Conservation (phyloP, 2,329 filamentous ascomycete species). For the Apiospora koreana region DNA sequence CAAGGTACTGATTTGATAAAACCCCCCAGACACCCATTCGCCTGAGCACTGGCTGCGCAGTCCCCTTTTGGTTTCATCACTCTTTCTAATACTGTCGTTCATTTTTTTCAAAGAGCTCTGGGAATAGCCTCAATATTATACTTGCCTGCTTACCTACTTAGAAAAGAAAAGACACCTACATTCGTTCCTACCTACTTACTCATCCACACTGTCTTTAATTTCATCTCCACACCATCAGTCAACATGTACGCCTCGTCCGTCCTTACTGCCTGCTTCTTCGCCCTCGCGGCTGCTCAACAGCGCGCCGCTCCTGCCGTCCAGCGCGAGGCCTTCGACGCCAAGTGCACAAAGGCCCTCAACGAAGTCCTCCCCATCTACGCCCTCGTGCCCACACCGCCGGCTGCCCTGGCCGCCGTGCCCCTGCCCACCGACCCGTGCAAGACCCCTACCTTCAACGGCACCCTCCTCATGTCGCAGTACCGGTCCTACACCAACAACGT, state of each 20-base stretch:
- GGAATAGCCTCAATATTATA: not conserved
- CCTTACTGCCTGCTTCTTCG: not conserved
- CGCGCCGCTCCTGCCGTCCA: slow-evolving; percentile 16
- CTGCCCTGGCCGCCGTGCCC: slow-evolving; percentile 18
- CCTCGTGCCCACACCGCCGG: slow-evolving; percentile 22
- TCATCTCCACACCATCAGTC: not conserved
- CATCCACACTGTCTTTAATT: not conserved
- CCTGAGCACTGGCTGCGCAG: not conserved
- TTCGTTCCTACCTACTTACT: not conserved
- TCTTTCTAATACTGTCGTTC: not conserved
- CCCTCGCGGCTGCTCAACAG: not conserved
- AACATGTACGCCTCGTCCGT: not conserved
- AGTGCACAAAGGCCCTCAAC: slow-evolving; percentile 22
- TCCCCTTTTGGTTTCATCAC: not conserved
- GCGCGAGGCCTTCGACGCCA: slow-evolving; percentile 20
- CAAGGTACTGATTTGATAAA: not conserved
- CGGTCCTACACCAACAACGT: slow-evolving; percentile 23
- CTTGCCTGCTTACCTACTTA: no score
- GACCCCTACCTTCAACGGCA: slow-evolving; percentile 23
- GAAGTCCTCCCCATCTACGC: slow-evolving; percentile 20
- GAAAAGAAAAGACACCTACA: not conserved
- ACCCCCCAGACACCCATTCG: not conserved
- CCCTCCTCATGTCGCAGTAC: slow-evolving; percentile 21
- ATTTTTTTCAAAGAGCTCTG: not conserved
- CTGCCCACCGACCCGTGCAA: slow-evolving; percentile 25